A percentile compares a stretch with the other conserved stretches of the same genome.
These are phyloP conservation scores for Solanum hybrid DNA, from an alignment of 305 asterid species.

Conservation along the genomic window DNA sequence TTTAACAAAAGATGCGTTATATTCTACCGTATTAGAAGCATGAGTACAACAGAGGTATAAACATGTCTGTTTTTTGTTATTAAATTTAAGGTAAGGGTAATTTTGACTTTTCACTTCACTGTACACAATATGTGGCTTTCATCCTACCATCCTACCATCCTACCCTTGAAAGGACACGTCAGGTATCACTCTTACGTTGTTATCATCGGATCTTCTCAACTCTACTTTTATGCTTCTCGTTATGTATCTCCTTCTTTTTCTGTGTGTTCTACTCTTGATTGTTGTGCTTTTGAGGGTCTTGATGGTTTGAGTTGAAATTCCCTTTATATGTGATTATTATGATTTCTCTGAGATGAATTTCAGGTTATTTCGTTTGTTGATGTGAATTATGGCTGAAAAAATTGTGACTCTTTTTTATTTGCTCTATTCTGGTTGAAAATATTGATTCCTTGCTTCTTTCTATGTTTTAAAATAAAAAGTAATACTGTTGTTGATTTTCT, in stretches of 20 bases:
- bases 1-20: too few relatives aligned
- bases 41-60: background rate
- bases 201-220: background rate
- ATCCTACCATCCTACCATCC: background rate
- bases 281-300: background rate
- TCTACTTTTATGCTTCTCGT: background rate
- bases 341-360: background rate
- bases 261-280: background rate
- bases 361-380: background rate
- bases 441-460: background rate
- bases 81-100: background rate
- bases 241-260: background rate
- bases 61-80: background rate
- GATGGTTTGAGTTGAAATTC: background rate
- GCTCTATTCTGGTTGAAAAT: background rate
- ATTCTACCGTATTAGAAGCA: background rate
- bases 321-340: background rate
- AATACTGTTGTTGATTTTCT: background rate
- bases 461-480: background rate
- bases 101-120: background rate
- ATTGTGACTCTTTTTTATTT: background rate
- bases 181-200: background rate
- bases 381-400: background rate
- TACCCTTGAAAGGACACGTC: background rate
- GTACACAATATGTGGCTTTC: background rate